Base-by-base conservation (phyloP, 805 yeast species). In the Ogataea allantospora region DNA sequence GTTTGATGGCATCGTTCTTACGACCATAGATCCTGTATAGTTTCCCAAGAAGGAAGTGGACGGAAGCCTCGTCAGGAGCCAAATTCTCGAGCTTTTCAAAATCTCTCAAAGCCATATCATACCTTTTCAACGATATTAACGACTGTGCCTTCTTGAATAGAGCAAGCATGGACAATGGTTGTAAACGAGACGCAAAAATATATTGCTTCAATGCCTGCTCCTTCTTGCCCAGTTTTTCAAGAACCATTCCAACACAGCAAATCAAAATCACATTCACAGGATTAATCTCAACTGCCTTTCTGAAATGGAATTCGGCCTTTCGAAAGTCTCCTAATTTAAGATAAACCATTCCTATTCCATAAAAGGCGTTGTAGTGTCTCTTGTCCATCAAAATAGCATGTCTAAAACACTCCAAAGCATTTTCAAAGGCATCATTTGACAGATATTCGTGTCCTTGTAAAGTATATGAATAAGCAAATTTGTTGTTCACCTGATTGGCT, bases 41-140 rank as follows among this genome's bases (percentile, higher is more conserved):
- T 54, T 88, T 88, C 8, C 97, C 99, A 30, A 93, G 67, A 27
- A 89, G 65, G 60, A 84, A 88, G 60, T 91, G 98, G 18, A 91
- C 95, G 36, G 87, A 80, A 0, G 96, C 95, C 58, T 91, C 98
- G 58, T 91, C 95, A 0, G 99, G 97, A 0, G 95, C 96, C 38
- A 87, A 63, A 18, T 77, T 74, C 46, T 75, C 77, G 37, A 93
- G 71, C 31, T 71, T 69, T 53, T 85, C 88, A 55, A 93, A 84
- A 55, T 80, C 85, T 25, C 70, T 71, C 41, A 88, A 65, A 0
- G 98, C 95, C 35, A 73, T 78, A 17, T 76, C 76, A 55, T 78
- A 88, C 43, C 78, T 74, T 43, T 81, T 83, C 73, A 86, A 68
- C 3, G 83, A 65, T 46, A 85, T 80, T 33, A 88, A 66, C 13